Conservation (phyloP, 2,329 filamentous ascomycete species). For the Gaeumannomyces sp. region DNA sequence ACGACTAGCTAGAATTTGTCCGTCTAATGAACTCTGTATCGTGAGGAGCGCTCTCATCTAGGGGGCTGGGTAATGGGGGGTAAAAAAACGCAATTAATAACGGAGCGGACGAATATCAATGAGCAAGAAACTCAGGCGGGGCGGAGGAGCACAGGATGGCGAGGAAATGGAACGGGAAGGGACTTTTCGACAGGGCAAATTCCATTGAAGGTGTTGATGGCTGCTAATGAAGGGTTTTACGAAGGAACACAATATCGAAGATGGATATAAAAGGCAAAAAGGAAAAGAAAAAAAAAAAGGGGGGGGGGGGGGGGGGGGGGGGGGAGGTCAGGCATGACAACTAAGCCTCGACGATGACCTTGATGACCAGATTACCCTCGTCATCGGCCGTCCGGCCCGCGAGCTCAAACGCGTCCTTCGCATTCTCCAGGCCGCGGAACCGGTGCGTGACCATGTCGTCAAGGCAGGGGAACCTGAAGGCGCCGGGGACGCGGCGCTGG, state of each 20-base stretch:
- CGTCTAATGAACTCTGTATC: too few relatives aligned
- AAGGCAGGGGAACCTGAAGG: conserved; percentile 50
- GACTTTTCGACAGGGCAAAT: too few relatives aligned
- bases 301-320: too few relatives aligned
- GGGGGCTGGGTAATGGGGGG: too few relatives aligned
- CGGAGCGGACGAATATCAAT: too few relatives aligned
- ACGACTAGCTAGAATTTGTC: too few relatives aligned
- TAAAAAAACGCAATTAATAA: too few relatives aligned
- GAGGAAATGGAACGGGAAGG: too few relatives aligned
- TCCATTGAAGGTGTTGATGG: not conserved
- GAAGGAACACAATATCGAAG: not conserved
- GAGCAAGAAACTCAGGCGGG: too few relatives aligned
- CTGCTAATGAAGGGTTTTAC: not conserved
- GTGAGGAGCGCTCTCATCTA: too few relatives aligned
- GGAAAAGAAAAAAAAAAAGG: not conserved
- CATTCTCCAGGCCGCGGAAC: conserved; percentile 56
- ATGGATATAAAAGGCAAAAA: conserved; percentile 6
- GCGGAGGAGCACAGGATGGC: too few relatives aligned
- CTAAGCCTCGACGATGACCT: conserved; percentile 56
- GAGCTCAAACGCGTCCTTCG: conserved; percentile 65
- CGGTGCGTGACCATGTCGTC: conserved; percentile 65
- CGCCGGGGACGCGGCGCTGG: conserved; percentile 32
- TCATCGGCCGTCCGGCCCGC: conserved; percentile 65
- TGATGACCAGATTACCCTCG: conserved; percentile 63
- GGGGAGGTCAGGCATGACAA: too few relatives aligned